A percentile compares a stretch with the other conserved stretches of the same genome.
Evolutionary conservation across 1,284 basidiomycete species (phyloP).

Genomic region (Pascua guehoae): DNA sequence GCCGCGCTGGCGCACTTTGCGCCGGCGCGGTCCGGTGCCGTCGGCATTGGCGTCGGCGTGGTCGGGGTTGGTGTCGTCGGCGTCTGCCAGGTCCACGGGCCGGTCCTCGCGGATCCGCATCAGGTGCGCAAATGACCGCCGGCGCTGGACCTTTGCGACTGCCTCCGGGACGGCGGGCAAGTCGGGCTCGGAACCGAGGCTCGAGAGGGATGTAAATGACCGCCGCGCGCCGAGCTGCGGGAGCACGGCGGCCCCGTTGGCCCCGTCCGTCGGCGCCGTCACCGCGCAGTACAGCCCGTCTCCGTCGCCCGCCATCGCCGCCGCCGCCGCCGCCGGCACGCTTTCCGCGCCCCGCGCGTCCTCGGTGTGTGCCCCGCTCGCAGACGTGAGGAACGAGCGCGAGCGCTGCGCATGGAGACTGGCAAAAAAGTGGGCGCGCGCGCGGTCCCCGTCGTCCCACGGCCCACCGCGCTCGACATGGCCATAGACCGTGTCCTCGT

Average conservation of each 20-base stretch:
- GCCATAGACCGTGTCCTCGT: too few species aligned
- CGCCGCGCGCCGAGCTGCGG: not conserved
- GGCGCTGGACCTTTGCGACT: not conserved
- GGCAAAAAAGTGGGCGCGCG: not conserved
- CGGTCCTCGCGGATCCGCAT: slow-evolving; percentile 3
- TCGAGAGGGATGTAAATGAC: not conserved
- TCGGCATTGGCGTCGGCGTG: not conserved
- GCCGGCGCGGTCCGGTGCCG: not conserved
- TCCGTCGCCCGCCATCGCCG: not conserved
- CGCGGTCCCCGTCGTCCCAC: not conserved
- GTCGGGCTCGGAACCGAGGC: too few species aligned
- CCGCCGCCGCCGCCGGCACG: not conserved
- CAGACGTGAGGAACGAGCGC: not conserved
- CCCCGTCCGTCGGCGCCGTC: not conserved
- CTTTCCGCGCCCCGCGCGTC: not conserved
- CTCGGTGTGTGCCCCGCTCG: not conserved
- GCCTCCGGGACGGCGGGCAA: not conserved
- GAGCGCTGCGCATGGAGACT: not conserved
- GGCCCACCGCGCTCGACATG: not conserved
- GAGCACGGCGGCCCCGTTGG: not conserved
- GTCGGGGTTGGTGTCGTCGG: not conserved
- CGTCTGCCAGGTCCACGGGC: not conserved
- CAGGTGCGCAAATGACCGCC: not conserved
- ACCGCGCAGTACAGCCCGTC: not conserved
- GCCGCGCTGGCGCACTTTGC: not conserved